Base-by-base conservation (phyloP, 1,284 basidiomycete species). In the Ustilago tritici region DNA sequence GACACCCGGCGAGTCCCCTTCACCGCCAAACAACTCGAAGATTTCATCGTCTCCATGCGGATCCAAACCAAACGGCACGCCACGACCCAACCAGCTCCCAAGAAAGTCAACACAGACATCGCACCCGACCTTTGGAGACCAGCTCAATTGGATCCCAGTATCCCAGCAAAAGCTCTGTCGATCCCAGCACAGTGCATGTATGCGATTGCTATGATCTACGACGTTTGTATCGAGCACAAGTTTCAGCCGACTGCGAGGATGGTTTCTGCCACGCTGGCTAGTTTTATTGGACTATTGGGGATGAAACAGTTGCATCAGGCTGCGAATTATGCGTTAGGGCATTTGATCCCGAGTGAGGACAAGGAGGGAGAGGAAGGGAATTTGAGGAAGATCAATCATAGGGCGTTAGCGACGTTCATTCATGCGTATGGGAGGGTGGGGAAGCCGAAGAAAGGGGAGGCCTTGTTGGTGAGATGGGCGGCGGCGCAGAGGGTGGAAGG, bases 141-240 rank as follows among this genome's bases (percentile, higher is more conserved):
- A 5, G 4, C 41, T 11, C 50, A 40, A 3, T 65, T 78, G 0
- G 61, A 70, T 28, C 58, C 67, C 2, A 32, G 61, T 56, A 66
- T 76, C 23, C 54, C 61, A 9, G 65, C 65, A 28, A 69, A 67
- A 28, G 46, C 65, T 17, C 59, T 78, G 0, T 53, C 72, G 10
- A 66, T 78, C 41, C 64, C 66, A 4, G 31, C 52, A 8, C 76
- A 78, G 50, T 75, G 76, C 62, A 58, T 71, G 52, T 71, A 71
- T 35, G 76, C 76, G 41, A 75, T 78, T 49, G 53, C 72, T 7
- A 58, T 61, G 40, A 65, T 78, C 60, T 78, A 65, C 52, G 76
- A 78, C 31, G 57, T 52, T 14, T 65, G 62, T 32, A 19, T 72
- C 34, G 43, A 66, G 28, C 59, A 15, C 8, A 40, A 49, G 2